These are phyloP conservation scores for Teratosphaeria viscida DNA, from an alignment of 2,329 filamentous ascomycete species.

Conservation along the genomic window DNA sequence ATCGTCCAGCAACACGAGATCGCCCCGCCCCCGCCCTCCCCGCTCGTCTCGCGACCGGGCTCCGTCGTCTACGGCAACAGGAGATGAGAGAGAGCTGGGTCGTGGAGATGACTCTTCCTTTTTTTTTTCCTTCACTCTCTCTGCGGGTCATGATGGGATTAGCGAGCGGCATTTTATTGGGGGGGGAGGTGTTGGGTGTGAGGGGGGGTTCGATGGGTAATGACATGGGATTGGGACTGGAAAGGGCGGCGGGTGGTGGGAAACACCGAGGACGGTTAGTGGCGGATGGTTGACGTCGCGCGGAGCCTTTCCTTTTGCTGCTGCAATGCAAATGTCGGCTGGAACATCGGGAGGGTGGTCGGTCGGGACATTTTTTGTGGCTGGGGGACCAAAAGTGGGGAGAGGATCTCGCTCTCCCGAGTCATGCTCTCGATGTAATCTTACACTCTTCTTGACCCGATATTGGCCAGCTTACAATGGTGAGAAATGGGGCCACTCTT, in stretches of 20 bases:
- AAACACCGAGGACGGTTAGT: not conserved
- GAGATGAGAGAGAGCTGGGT: slow-evolving; percentile 4
- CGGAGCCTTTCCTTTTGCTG: too few relatives aligned
- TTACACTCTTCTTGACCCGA: not conserved
- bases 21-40: slow-evolving; percentile 23
- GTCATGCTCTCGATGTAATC: not conserved
- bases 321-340: not conserved
- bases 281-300: not conserved
- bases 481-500: not conserved
- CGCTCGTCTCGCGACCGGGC: slow-evolving; percentile 18
- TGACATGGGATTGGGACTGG: too few relatives aligned
- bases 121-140: too few relatives aligned
- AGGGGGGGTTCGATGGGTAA: too few relatives aligned
- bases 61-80: slow-evolving; percentile 17
- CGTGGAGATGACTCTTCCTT: too few relatives aligned
- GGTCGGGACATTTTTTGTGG: not conserved
- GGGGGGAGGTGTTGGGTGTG: too few relatives aligned
- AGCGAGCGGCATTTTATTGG: not conserved
- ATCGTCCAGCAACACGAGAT: slow-evolving; percentile 18
- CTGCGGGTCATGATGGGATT: not conserved
- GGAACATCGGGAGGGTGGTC: not conserved
- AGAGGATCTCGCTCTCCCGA: not conserved
- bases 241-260: too few relatives aligned
- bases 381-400: not conserved
- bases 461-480: not conserved